Evolutionary conservation across 1,284 basidiomycete species (phyloP), one percentile per base, ranked within the genome.

Genomic region (Kwoniella shivajii): DNA sequence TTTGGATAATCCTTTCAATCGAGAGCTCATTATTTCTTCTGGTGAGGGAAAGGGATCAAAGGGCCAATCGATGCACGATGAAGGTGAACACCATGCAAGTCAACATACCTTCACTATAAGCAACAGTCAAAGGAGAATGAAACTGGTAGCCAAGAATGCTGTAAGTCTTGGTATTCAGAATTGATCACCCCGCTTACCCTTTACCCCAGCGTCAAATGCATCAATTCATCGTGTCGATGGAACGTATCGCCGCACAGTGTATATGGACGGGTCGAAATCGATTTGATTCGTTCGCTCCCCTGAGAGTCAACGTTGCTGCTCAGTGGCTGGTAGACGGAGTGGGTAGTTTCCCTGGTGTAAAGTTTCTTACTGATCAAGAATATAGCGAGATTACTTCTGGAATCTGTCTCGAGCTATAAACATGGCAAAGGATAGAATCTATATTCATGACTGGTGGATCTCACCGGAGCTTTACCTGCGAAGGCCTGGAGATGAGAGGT

Each of bases 281-380:
- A 24, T 98, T 97, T 74, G 90, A 88, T 60, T 95, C 91, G 65
- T 99, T 96, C 77, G 89, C 95, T 2, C 96, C 96, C 0, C 89
- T 97, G 57, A 84, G 95, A 16, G 78, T 91, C 68, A 94, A 98
- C 69, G 94, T 94, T 2, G 88, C 91, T 34, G 90, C 93, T 0
- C 95, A 98, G 70, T 99, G 96, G 96, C 85, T 99, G 3, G 93
- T 98, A n/a, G 96, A 99, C 78, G 96, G 95, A 6, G 90, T 92
- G 63, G 69, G 86, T 80, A 14, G 38, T 55, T 18, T 36, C 29
- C 9, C 20, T 56, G 16, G 9, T 16, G 11, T 22, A 2, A 29
- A 31, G 18, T 20, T 30, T 30, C 26, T 34, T 2, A 11, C n/a
- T 14, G 20, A 1, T 18, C 10, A 30, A 31, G 16, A 18, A 22